Base-by-base conservation (phyloP, 805 yeast genomes). In the Scheffersomyces spartinae region DNA sequence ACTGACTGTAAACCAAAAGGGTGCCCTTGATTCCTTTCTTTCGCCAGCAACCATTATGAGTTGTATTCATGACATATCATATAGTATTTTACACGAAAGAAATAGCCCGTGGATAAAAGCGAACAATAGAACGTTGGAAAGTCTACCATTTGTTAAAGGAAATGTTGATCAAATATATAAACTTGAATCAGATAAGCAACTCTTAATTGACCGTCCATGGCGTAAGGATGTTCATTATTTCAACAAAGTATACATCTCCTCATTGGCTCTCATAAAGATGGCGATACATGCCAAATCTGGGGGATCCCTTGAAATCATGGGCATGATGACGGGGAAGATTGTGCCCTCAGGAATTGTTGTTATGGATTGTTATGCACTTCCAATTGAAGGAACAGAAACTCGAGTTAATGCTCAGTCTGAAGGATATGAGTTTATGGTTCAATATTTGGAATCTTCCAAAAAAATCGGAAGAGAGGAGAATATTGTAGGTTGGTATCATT, bases 401-500 rank as follows among this genome's bases (percentile, higher is more conserved):
- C 51, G 97, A 25, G 98, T 88, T 17, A 91, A 91, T 49, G 96
- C 97, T 0, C 85, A 81, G 43, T 74, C 75, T 10, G 97, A 88
- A 43, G 94, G 93, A 0, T 86, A 86, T 49, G 97, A 88, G 47
- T 91, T 78, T 47, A 86, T 91, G 95, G 91, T 86, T 2, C 76
- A 73, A 32, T 85, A 81, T 48, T 55, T 81, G 26, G 75, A 75
- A 28, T 56, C 64, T 21, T 47, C 70, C 33, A 68, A 69, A 42
- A 49, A 55, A 14, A 55, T 64, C 11, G 71, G 70, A 1, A 42
- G 52, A 13, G 35, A 44, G n/a, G 66, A 80, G 34, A 68, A 80
- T 38, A 79, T 88, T 13, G 82, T 91, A 9, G 98, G 98, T 7
- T 88, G 98, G 98, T 91, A 91, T 61, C 99, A 91, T 51, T 86